These are phyloP conservation scores for Vachellia collinsii DNA, from an alignment of 306 rosid genomes.

Conservation along the genomic window DNA sequence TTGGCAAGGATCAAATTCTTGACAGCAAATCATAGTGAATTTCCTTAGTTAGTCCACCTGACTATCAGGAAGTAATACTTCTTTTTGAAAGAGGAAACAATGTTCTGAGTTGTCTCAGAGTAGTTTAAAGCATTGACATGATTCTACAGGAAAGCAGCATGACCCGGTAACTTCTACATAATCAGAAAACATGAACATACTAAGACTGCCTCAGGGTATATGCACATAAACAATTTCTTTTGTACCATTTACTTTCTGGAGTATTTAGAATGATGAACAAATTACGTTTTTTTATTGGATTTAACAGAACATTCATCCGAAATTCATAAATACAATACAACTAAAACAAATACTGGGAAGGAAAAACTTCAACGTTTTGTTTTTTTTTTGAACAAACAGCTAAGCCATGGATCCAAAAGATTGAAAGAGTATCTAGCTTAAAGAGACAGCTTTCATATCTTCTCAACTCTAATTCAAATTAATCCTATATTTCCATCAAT, in stretches of 20 bases:
- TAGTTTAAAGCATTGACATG: not conserved
- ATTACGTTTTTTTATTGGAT: not conserved
- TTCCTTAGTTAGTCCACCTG: not conserved
- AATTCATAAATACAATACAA: not conserved
- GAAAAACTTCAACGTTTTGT: not conserved
- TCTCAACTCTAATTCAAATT: not conserved
- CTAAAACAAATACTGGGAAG: not conserved
- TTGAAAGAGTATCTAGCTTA: constrained; percentile 3
- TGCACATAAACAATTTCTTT: not conserved
- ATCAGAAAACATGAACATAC: not conserved
- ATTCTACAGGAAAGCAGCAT: not conserved
- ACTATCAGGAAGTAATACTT: not conserved
- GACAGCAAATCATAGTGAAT: not conserved
- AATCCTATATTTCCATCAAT: not conserved
- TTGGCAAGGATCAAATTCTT: not conserved
- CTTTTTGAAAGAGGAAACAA: not conserved
- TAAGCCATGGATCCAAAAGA: constrained; percentile 9
- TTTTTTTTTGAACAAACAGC: not conserved
- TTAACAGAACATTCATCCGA: constrained; percentile 11
- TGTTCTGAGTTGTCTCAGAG: not conserved
- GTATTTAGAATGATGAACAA: constrained; percentile 18
- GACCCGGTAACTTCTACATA: not conserved
- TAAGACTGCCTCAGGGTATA: constrained; percentile 9
- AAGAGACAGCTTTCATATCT: constrained; percentile 5
- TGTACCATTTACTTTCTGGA: constrained; percentile 8